Evolutionary conservation across 768 basidiomycete species (phyloP), one percentile per base, ranked within the genome.

Genomic region (Termitomyces sp.): DNA sequence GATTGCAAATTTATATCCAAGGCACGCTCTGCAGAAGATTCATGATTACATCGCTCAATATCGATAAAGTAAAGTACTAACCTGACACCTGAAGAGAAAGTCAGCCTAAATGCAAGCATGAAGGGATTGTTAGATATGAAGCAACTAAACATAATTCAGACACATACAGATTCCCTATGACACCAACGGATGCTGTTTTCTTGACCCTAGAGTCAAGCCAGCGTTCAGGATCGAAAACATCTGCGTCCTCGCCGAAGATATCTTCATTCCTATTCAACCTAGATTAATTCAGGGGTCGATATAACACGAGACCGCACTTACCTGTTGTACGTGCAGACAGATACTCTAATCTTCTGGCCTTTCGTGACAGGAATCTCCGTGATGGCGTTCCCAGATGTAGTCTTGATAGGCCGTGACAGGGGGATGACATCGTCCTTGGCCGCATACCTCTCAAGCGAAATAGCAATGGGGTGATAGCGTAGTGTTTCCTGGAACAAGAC

Each of bases 321-420:
- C 84, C 82, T 75, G 62, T 86, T 82, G 63, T 84, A 84, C 7
- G 72, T 79, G 30, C 76, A 73, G 39, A 86, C 74, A 7, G 83
- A 83, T 12, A 76, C 67, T 39, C 80, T 69, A 18, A 86, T 70
- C 39, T 76, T 79, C 30, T 74, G 72, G 27, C 82, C 83, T 58
- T 80, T 79, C 0, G 79, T 78, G 42, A 87, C 69, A 5, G 76
- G 74, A 30, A 86, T 51, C 58, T 84, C 77, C 10, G 62, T 71
- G 34, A 83, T 68, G 12, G 70, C 57, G 53, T 80, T 69, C 33
- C 84, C 84, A 3, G 75, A 73, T 20, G 67, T 64, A 4, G 77
- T 80, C 14, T 63, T 74, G 37, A 86, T 74, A n/a, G 85, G 81
- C 40, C 69, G 77, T 6, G 79, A 76, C 13, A 89, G 76, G 3